A percentile compares a stretch with the other conserved stretches of the same genome.
These are phyloP conservation scores for Xylaria polymorpha DNA, from an alignment of 2,329 filamentous ascomycete species.

Conservation along the genomic window DNA sequence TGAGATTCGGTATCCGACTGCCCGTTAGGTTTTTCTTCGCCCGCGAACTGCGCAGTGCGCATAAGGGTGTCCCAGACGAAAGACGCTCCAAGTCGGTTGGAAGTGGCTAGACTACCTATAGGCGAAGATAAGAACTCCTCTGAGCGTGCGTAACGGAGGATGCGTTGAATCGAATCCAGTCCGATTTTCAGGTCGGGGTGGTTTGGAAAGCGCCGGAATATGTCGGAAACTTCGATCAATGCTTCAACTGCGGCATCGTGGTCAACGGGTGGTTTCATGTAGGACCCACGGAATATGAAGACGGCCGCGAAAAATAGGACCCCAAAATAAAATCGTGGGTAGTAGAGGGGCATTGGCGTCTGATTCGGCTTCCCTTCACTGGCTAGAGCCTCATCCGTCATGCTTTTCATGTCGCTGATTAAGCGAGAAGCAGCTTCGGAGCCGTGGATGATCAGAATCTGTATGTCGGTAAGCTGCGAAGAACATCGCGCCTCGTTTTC, in stretches of 20 bases:
- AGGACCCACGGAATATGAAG: constrained; percentile 29
- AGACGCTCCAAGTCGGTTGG: constrained; percentile 34
- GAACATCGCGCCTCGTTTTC: background rate
- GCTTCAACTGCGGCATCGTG: constrained; percentile 5
- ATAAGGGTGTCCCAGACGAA: constrained; percentile 32
- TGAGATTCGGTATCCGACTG: background rate
- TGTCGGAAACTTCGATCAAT: constrained; percentile 22
- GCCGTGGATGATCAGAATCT: constrained; percentile 29
- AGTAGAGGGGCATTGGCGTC: constrained; percentile 4
- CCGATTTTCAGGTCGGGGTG: constrained; percentile 17
- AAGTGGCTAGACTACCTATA: constrained; percentile 8
- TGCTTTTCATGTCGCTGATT: constrained; percentile 19
- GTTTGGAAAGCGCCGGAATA: constrained; percentile 24
- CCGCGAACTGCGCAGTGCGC: background rate
- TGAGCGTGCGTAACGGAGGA: constrained; percentile 14
- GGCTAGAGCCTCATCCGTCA: constrained; percentile 8
- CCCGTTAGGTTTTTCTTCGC: background rate
- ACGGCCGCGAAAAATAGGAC: constrained; percentile 31
- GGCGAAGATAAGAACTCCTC: constrained; percentile 22
- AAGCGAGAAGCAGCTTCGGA: constrained; percentile 24
- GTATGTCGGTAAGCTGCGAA: constrained; percentile 13
- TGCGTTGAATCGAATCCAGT: constrained; percentile 13
- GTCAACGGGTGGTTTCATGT: constrained; percentile 18
- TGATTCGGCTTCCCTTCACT: background rate
- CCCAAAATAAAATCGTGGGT: constrained; percentile 27